These are phyloP conservation scores for Rhynchospora tenuis DNA, from an alignment of 176 grass and related monocot genomes.

Conservation along the genomic window DNA sequence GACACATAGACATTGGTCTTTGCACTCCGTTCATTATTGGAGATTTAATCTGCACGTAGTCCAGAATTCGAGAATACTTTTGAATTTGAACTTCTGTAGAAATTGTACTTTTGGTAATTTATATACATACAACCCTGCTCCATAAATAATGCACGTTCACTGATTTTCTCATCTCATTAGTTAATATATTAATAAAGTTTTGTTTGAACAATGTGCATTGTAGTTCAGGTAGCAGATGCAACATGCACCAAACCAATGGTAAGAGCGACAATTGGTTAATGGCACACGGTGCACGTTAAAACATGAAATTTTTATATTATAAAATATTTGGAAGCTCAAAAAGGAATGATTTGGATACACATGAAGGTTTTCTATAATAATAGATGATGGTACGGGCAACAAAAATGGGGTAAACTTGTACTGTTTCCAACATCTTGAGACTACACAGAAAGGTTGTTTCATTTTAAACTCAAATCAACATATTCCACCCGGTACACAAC, in stretches of 20 bases:
- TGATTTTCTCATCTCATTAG: background rate
- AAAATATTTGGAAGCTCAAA: background rate
- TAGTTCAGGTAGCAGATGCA: background rate
- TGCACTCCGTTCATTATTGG: background rate
- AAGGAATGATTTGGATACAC: conserved; percentile 2
- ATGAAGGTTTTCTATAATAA: background rate
- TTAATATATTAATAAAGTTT: background rate
- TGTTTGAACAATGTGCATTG: background rate
- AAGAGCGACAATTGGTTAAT: background rate
- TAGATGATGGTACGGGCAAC: background rate
- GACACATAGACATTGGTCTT: background rate
- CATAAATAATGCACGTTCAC: background rate
- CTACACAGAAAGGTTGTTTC: background rate
- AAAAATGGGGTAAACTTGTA: background rate
- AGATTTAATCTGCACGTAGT: background rate
- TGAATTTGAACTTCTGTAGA: conserved; percentile 2
- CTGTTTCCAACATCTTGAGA: background rate
- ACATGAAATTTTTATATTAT: background rate
- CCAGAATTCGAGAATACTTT: background rate
- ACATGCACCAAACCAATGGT: background rate
- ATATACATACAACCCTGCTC: background rate
- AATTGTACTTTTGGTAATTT: background rate
- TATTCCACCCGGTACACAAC: background rate
- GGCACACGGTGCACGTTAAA: conserved; percentile 12
- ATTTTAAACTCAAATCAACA: conserved; percentile 9